Evolutionary conservation across 495 filamentous ascomycete genomes (phyloP).

Genomic region (Tuber microsphaerosporum): DNA sequence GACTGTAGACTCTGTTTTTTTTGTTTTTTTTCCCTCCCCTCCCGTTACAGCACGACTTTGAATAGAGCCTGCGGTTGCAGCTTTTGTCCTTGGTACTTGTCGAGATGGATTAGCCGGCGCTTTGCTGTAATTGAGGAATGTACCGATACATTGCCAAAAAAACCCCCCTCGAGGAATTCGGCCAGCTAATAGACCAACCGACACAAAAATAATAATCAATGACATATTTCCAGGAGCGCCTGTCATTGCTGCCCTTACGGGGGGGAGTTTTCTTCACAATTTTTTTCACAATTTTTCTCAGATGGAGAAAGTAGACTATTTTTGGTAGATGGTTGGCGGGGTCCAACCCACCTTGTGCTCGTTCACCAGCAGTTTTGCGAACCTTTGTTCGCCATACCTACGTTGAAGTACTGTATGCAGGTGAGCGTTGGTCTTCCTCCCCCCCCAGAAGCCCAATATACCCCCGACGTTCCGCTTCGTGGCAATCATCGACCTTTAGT

Average conservation of each 20-base stretch:
- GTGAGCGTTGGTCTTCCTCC: conserved; percentile 33
- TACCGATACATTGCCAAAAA: conserved; percentile 20
- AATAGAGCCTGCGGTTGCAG: conserved; percentile 6
- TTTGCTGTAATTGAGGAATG: conserved; percentile 22
- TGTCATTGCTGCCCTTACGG: conserved; percentile 3
- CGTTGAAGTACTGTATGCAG: conserved; percentile 29
- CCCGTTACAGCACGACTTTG: conserved; percentile 18
- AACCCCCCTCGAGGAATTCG: conserved; percentile 12
- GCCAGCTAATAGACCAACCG: conserved; percentile 18
- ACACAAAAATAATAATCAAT: background rate
- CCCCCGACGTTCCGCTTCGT: conserved; percentile 25
- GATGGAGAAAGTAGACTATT: conserved; percentile 26
- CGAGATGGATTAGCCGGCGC: conserved; percentile 34
- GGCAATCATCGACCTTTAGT: conserved; percentile 35
- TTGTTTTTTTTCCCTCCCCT: conserved; percentile 18
- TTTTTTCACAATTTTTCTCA: conserved; percentile 8
- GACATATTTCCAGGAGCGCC: conserved; percentile 3
- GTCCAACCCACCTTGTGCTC: conserved; percentile 20
- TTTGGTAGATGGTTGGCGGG: conserved; percentile 30
- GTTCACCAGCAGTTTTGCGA: conserved; percentile 2
- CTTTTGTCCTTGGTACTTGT: conserved; percentile 32
- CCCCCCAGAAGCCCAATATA: conserved; percentile 32
- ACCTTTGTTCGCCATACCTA: conserved; percentile 37
- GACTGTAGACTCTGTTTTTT: conserved; percentile 5
- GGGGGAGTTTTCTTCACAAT: background rate